Conservation (phyloP, 441 rosid species). For the Erodium texanum region DNA sequence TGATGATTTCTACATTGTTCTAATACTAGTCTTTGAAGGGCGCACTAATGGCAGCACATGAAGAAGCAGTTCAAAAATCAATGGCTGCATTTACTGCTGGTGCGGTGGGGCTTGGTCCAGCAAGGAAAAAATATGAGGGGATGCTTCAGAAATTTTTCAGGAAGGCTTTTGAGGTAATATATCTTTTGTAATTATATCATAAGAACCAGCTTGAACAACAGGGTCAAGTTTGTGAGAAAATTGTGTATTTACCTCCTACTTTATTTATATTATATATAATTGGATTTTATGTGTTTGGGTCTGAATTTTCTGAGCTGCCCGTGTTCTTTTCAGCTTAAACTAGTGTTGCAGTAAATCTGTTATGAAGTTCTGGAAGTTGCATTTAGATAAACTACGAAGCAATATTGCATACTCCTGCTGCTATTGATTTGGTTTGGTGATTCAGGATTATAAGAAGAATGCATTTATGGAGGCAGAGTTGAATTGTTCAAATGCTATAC, state of each 20-base stretch:
- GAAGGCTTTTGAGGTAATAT: conserved; percentile 69
- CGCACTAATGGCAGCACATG: conserved; percentile 81
- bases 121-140: conserved; percentile 77
- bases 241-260: background rate
- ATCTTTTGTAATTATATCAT: conserved; percentile 12
- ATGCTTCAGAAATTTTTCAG: conserved; percentile 73
- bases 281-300: background rate
- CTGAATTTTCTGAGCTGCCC: background rate
- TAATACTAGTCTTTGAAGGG: conserved; percentile 41
- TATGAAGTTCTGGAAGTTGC: background rate
- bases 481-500: conserved; percentile 58
- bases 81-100: conserved; percentile 51
- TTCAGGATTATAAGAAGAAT: conserved; percentile 75
- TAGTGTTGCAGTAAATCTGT: background rate
- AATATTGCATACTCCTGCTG: background rate
- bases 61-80: conserved; percentile 74
- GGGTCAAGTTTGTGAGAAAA: too few species aligned
- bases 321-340: background rate
- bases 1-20: conserved; percentile 19
- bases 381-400: background rate
- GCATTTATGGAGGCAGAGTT: conserved; percentile 88
- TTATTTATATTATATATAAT: too few species aligned
- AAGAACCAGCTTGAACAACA: too few species aligned
- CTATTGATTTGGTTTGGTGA: conserved; percentile 11
- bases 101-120: conserved; percentile 85